A percentile compares a stretch with the other conserved stretches of the same genome.
phyloP scores from a whole-genome alignment of 1,284 basidiomycete species.

The Ceratorhiza oryzae-sativae region DNA sequence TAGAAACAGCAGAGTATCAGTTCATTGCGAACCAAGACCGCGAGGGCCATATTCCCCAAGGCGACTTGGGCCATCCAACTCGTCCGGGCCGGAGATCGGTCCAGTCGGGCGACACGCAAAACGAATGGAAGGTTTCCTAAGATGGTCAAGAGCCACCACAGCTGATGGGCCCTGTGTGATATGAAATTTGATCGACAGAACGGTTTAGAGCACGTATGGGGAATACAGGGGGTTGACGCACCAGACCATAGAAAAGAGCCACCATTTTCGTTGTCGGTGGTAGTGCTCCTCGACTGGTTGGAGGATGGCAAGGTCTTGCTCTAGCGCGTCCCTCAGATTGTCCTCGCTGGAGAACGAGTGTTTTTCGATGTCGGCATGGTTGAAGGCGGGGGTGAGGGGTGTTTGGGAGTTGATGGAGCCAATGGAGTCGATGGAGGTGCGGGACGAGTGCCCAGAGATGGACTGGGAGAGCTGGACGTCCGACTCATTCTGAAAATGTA shows the following conservation, averaged over 20 bases:
- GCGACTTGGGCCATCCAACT: conserved; percentile 12
- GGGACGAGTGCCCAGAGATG: conserved; percentile 6
- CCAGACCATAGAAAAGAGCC: conserved; percentile 31
- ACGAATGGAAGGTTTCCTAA: conserved; percentile 19
- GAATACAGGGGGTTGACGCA: background rate
- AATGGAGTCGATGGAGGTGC: background rate
- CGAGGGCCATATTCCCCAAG: conserved; percentile 15
- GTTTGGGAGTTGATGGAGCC: background rate
- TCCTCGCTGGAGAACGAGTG: conserved; percentile 21
- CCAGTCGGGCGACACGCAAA: background rate
- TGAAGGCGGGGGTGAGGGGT: background rate
- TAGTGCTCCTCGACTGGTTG: conserved; percentile 28
- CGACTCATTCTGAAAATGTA: background rate
- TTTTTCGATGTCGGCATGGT: conserved; percentile 13
- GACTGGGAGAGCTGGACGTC: background rate
- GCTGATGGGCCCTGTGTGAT: conserved; percentile 32
- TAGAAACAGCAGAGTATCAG: background rate
- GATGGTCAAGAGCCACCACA: conserved; percentile 21
- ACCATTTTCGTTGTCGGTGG: conserved; percentile 26
- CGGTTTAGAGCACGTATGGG: background rate
- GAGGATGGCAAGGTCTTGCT: conserved; percentile 9
- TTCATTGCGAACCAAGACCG: conserved; percentile 27
- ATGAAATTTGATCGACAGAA: conserved; percentile 5
- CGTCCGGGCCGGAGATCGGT: background rate
- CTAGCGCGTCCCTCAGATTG: background rate